These are phyloP conservation scores for Diaporthe amygdali DNA, from an alignment of 2,329 filamentous ascomycete species.

Conservation along the genomic window DNA sequence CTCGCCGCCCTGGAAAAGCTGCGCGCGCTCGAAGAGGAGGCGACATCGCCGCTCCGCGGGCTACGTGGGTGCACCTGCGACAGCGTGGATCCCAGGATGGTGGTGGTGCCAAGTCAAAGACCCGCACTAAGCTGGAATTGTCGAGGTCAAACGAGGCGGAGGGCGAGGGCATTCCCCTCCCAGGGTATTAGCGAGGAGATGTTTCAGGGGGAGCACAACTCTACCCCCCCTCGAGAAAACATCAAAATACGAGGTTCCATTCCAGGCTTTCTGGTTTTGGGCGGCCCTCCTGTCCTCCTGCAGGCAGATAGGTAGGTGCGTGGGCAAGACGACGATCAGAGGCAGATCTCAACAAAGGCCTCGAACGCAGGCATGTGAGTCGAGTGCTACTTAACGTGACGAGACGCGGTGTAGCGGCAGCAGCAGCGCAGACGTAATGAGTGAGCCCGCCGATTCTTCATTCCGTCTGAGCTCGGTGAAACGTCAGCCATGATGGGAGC, in stretches of 20 bases:
- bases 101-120: neutral
- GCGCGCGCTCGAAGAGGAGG: neutral
- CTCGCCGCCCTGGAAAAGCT: neutral
- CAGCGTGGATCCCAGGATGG: conserved; percentile 8
- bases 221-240: neutral
- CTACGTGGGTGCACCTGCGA: neutral
- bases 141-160: conserved; percentile 16
- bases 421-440: neutral
- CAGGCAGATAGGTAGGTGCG: neutral
- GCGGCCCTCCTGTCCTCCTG: neutral
- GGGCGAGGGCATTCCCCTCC: conserved; percentile 18
- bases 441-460: neutral
- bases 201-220: conserved; percentile 20
- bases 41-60: neutral
- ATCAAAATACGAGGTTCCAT: conserved; percentile 15
- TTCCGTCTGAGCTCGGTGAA: conserved; percentile 5
- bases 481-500: conserved; percentile 3
- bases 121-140: conserved; percentile 14
- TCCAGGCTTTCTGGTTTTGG: neutral
- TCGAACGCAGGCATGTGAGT: neutral
- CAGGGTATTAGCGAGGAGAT: neutral
- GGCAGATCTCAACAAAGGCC: conserved; percentile 2
- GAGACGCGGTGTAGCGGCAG: neutral
- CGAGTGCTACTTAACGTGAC: neutral
- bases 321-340: neutral